These are phyloP conservation scores for Dictyophora rubrovolvata DNA, from an alignment of 768 basidiomycete genomes.

Conservation along the genomic window DNA sequence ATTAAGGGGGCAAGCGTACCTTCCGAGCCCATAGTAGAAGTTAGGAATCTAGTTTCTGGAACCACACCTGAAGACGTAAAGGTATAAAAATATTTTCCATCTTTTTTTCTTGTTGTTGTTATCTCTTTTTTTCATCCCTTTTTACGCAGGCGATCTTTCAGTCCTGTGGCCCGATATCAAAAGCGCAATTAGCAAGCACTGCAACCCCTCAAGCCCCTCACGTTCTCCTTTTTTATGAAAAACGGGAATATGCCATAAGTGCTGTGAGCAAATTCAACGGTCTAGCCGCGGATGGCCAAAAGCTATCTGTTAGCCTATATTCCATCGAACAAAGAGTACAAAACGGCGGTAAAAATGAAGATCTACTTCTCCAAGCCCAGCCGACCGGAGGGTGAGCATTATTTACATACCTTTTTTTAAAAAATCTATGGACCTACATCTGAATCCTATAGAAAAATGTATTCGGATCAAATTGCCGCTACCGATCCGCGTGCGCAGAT, in stretches of 20 bases:
- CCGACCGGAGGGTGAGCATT: conserved; percentile 4
- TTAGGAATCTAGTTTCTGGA: conserved; percentile 3
- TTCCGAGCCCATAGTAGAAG: conserved; percentile 4
- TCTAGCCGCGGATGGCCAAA: conserved; percentile 72
- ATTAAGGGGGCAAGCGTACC: conserved; percentile 7
- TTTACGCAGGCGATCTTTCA: conserved; percentile 70
- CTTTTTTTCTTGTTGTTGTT: not conserved
- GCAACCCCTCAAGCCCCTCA: conserved; percentile 14
- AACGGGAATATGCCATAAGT: conserved; percentile 45
- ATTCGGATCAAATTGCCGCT: conserved; percentile 65
- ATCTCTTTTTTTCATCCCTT: not conserved
- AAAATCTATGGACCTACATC: not conserved
- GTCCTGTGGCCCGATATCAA: conserved; percentile 54
- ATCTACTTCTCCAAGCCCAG: conserved; percentile 4
- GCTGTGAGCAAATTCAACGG: conserved; percentile 71
- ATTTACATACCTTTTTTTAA: not conserved
- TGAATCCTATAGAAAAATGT: conserved; percentile 59
- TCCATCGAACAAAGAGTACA: not conserved
- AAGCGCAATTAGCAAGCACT: conserved; percentile 22
- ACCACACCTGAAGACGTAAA: conserved; percentile 8
- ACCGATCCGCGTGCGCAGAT: conserved; percentile 60
- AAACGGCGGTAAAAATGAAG: conserved; percentile 10
- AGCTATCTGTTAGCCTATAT: not conserved
- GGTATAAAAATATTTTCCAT: not conserved
- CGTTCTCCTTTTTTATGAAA: conserved; percentile 68